Evolutionary conservation across 345 rosid genomes (phyloP), one percentile per base, ranked within the genome.

Genomic region (Citrus hindsii): DNA sequence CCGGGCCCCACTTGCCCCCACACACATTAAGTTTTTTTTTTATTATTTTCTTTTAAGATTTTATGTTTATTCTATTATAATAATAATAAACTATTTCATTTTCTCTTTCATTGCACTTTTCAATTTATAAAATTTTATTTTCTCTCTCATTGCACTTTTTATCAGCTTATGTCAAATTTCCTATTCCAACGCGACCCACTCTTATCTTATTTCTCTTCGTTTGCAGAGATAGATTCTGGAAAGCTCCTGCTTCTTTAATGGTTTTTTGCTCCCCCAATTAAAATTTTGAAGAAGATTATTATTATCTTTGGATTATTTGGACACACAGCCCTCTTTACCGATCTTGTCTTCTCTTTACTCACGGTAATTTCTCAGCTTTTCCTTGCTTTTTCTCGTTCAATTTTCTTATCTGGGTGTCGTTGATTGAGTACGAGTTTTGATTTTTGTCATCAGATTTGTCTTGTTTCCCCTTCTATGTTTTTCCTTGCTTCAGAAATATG

Each of bases 161-260:
- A 82, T 83, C 84, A 80, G 82, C 88, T 86, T 81, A 79, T 81
- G 92, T 88, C 93, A 83, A 76, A 58, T 75, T 85, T 76, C 84
- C 42, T 76, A 63, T 78, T 78, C 51, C 82, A 79, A 79, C 82
- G 77, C 89, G 59, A 84, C 85, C 92, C 85, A 87, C 83, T 81
- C 88, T 86, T 86, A 83, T 91, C 92, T 76, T 12, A 19, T 40
- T 24, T 67, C 13, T 64, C 48, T 64, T 59, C 25, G 67, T 10
- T 71, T 53, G 12, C 72, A 69, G 13, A 58, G n/a, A 68, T 10
- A 46, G 35, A 68, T 53, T 77, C 79, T 74, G 73, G 79, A 63
- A 76, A 73, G 18, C 64, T 66, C 69, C 59, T n/a, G 72, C 77
- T 51, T 82, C 80, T 63, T 56, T 67, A 37, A 60, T 83, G 80